Evolutionary conservation across 73 alveolate genomes (phyloP).

Genomic region (Stentor coeruleus): DNA sequence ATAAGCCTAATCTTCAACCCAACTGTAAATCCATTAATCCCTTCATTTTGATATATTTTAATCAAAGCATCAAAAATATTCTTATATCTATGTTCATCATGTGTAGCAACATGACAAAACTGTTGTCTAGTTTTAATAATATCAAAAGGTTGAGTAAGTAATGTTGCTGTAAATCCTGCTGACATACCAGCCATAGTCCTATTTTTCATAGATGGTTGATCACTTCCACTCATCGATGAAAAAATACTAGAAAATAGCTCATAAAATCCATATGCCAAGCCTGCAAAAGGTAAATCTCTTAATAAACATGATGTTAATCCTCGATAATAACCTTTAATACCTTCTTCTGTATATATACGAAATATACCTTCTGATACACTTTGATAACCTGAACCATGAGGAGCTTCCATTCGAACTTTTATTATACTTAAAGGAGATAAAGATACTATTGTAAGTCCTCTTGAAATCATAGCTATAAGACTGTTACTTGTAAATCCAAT

Average conservation of each 20-base stretch:
- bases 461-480: not conserved
- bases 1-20: not conserved
- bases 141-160: conserved; percentile 19
- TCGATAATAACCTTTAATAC: conserved; percentile 6
- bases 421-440: not conserved
- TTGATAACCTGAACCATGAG: not conserved
- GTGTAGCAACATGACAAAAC: not conserved
- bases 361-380: not conserved
- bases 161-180: conserved; percentile 10
- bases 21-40: not conserved
- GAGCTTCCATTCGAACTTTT: conserved; percentile 19
- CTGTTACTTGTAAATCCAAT: not conserved
- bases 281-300: conserved; percentile 23
- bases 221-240: not conserved
- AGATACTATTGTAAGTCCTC: not conserved
- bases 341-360: conserved; percentile 6
- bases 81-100: not conserved
- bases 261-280: conserved; percentile 17
- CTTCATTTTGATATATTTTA: not conserved
- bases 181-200: conserved; percentile 3
- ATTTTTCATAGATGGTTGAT: not conserved
- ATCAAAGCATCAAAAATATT: not conserved
- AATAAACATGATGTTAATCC: not conserved
- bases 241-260: not conserved
- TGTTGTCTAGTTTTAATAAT: conserved; percentile 7